Evolutionary conservation across 2,329 filamentous ascomycete species (phyloP).

Genomic region (Drechslera avenae): DNA sequence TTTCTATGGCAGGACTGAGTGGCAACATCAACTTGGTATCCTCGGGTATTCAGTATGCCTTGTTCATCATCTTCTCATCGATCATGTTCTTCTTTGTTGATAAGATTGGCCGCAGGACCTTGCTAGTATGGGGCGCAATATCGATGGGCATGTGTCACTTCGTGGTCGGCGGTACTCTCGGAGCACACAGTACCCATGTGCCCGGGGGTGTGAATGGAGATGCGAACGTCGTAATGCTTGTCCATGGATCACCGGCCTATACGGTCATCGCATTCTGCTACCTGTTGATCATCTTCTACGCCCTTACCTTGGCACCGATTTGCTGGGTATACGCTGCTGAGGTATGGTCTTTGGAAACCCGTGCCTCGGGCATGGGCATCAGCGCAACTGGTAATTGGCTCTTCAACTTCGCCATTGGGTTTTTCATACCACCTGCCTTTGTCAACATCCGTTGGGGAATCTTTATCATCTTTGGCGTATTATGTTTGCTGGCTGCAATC

Average conservation of each 20-base stretch:
- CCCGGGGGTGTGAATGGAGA: constrained; percentile 52
- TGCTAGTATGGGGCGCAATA: constrained; percentile 67
- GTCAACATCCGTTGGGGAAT: constrained; percentile 64
- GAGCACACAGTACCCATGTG: constrained; percentile 45
- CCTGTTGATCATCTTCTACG: constrained; percentile 73
- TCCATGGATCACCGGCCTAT: constrained; percentile 51
- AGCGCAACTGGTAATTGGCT: constrained; percentile 69
- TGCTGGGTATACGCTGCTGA: constrained; percentile 66
- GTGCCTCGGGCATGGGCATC: constrained; percentile 67
- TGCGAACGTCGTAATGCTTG: constrained; percentile 60
- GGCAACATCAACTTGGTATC: constrained; percentile 66
- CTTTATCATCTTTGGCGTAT: constrained; percentile 77
- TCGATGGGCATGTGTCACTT: constrained; percentile 66
- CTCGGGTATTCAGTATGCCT: constrained; percentile 74
- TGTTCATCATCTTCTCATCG: constrained; percentile 80
- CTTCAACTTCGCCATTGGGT: constrained; percentile 61
- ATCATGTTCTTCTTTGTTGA: constrained; percentile 78
- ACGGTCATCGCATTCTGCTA: constrained; percentile 72
- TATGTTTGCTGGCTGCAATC: constrained; percentile 69
- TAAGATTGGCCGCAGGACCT: constrained; percentile 72
- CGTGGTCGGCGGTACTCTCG: constrained; percentile 59
- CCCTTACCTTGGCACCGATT: constrained; percentile 66
- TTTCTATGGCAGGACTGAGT: constrained; percentile 71
- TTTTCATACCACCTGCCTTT: constrained; percentile 64
- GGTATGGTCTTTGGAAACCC: constrained; percentile 63